Evolutionary conservation across 192 early-diverging fungal species (phyloP).

Genomic region (Coemansia sp.): DNA sequence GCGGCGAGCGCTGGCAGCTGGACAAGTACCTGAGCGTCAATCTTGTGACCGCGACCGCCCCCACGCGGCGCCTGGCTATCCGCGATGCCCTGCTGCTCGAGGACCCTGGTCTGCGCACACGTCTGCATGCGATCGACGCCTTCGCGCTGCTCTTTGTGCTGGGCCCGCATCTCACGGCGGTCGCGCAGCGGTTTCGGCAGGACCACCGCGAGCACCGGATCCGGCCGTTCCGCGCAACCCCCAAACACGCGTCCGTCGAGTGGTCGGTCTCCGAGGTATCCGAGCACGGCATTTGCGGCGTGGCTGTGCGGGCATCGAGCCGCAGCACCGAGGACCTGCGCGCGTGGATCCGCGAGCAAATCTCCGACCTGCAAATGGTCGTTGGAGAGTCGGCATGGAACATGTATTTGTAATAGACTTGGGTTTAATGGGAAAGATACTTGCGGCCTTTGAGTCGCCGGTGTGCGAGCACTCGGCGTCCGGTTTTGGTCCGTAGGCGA

Average conservation of each 20-base stretch:
- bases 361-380: slow-evolving; percentile 6
- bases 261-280: slow-evolving; percentile 48
- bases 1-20: slow-evolving; percentile 76
- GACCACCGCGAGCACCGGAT: slow-evolving; percentile 29
- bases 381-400: slow-evolving; percentile 46
- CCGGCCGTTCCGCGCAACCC: slow-evolving; percentile 9
- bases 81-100: slow-evolving; percentile 38
- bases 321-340: slow-evolving; percentile 26
- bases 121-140: slow-evolving; percentile 10
- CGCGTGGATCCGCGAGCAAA: slow-evolving; percentile 25
- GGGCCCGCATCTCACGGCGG: slow-evolving; percentile 9
- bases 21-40: slow-evolving; percentile 54
- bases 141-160: slow-evolving; percentile 39
- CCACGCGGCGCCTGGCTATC: slow-evolving; percentile 5
- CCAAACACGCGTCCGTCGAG: neutral
- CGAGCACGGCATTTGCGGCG: slow-evolving; percentile 13
- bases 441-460: slow-evolving; percentile 86
- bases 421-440: slow-evolving; percentile 78
- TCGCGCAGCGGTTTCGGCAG: slow-evolving; percentile 14
- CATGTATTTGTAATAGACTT: slow-evolving; percentile 24
- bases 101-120: neutral
- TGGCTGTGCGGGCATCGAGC: slow-evolving; percentile 35
- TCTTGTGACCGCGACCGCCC: neutral
- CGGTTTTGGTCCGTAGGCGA: slow-evolving; percentile 71
- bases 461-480: slow-evolving; percentile 69